Conservation (phyloP, 169 alveolate genomes). For the Plasmodium berghei region DNA sequence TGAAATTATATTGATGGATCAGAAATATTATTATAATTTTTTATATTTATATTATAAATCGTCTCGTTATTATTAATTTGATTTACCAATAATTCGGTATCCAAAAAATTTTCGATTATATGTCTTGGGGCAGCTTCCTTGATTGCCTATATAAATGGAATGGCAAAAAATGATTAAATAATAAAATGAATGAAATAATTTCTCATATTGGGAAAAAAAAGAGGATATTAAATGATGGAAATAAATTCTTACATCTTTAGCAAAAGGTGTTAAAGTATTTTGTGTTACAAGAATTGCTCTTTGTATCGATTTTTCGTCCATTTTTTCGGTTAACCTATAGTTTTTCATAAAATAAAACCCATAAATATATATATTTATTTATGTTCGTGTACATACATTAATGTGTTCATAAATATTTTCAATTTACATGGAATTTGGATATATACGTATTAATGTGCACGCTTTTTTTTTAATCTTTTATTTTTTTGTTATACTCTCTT, state of each 20-base stretch:
- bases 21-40: not conserved
- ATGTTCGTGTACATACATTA: not conserved
- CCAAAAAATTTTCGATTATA: slow-evolving; percentile 92
- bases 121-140: slow-evolving; percentile 93
- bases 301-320: slow-evolving; percentile 93
- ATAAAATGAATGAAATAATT: slow-evolving; percentile 5
- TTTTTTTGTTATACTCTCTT: slow-evolving; percentile 86
- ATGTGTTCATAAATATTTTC: not conserved
- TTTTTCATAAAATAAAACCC: not conserved
- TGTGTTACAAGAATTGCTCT: slow-evolving; percentile 94
- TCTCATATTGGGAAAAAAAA: not conserved
- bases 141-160: slow-evolving; percentile 84
- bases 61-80: slow-evolving; percentile 1
- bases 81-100: slow-evolving; percentile 90
- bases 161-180: not conserved
- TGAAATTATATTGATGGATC: not conserved
- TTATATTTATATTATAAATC: not conserved
- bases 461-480: not conserved
- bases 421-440: not conserved
- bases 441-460: not conserved
- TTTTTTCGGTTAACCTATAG: slow-evolving; percentile 90
- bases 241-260: slow-evolving; percentile 86
- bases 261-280: slow-evolving; percentile 93
- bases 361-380: not conserved
- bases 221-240: not conserved